These are phyloP conservation scores for Hypsizygus marmoreus DNA, from an alignment of 768 basidiomycete genomes.

Conservation along the genomic window DNA sequence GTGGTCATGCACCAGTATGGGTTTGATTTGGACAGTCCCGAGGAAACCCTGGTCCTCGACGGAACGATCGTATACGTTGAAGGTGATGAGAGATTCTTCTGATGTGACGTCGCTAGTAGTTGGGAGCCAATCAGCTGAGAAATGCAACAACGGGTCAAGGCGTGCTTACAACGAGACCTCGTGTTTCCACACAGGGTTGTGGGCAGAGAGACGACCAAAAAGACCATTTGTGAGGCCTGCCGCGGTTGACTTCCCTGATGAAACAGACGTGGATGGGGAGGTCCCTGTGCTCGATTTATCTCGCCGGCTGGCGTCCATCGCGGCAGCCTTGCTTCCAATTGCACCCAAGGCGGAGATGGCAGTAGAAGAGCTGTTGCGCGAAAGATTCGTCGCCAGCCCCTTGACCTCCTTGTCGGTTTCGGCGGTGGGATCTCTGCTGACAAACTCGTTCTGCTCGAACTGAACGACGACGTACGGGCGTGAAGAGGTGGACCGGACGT, in stretches of 20 bases:
- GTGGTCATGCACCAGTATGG: constrained; percentile 87
- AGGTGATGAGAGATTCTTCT: constrained; percentile 76
- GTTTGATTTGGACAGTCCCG: constrained; percentile 90
- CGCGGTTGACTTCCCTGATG: constrained; percentile 37
- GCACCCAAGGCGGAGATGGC: constrained; percentile 70
- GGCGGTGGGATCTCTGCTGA: constrained; percentile 85
- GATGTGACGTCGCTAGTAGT: constrained; percentile 87
- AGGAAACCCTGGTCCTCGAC: constrained; percentile 85
- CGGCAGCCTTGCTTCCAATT: constrained; percentile 51
- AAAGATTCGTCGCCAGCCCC: constrained; percentile 67
- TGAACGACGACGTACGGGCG: constrained; percentile 94
- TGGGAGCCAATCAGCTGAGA: constrained; percentile 20
- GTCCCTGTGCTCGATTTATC: constrained; percentile 44
- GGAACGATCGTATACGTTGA: constrained; percentile 92
- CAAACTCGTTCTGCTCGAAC: constrained; percentile 99
- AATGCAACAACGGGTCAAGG: constrained; percentile 5
- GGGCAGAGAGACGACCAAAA: constrained; percentile 67
- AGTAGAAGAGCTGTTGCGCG: constrained; percentile 51
- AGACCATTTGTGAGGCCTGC: constrained; percentile 42
- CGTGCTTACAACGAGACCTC: constrained; percentile 92
- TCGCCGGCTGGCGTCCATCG: constrained; percentile 33
- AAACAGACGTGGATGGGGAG: constrained; percentile 39
- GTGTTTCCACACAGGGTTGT: constrained; percentile 99
- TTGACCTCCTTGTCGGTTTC: constrained; percentile 89
- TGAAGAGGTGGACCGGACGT: constrained; percentile 63